Conservation (phyloP, 495 filamentous ascomycete species). For the Trichoderma gamsii region DNA sequence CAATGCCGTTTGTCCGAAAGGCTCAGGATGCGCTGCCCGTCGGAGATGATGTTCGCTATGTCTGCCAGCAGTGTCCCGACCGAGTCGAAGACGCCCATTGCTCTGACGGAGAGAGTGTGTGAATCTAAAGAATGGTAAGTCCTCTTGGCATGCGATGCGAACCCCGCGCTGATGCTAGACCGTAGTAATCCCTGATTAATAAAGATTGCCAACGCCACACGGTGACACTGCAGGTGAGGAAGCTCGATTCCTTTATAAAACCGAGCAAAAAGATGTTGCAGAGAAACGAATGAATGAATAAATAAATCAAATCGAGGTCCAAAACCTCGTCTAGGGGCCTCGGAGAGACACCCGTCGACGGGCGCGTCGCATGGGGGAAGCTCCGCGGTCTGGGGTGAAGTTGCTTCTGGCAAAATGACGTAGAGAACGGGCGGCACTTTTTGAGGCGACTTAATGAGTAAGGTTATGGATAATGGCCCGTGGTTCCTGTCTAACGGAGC, state of each 20-base stretch:
- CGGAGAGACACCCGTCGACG: slow-evolving; percentile 13
- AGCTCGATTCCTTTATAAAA: background rate
- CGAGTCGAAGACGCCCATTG: slow-evolving; percentile 31
- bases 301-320: background rate
- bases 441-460: background rate
- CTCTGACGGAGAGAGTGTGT: background rate
- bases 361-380: slow-evolving; percentile 13
- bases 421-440: background rate
- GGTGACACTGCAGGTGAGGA: background rate
- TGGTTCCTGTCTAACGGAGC: background rate
- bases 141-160: slow-evolving; percentile 6
- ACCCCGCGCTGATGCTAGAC: slow-evolving; percentile 3
- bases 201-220: background rate
- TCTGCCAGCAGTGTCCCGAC: slow-evolving; percentile 43
- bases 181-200: background rate
- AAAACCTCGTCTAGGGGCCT: slow-evolving; percentile 7
- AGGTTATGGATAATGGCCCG: background rate
- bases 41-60: slow-evolving; percentile 40
- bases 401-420: background rate
- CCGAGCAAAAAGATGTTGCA: background rate
- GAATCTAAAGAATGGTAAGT: background rate
- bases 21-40: slow-evolving; percentile 41
- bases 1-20: slow-evolving; percentile 46
- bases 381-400: slow-evolving; percentile 9
- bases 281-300: slow-evolving; percentile 2